These are phyloP conservation scores for Brassica incana DNA, from an alignment of 345 rosid species.

Conservation along the genomic window DNA sequence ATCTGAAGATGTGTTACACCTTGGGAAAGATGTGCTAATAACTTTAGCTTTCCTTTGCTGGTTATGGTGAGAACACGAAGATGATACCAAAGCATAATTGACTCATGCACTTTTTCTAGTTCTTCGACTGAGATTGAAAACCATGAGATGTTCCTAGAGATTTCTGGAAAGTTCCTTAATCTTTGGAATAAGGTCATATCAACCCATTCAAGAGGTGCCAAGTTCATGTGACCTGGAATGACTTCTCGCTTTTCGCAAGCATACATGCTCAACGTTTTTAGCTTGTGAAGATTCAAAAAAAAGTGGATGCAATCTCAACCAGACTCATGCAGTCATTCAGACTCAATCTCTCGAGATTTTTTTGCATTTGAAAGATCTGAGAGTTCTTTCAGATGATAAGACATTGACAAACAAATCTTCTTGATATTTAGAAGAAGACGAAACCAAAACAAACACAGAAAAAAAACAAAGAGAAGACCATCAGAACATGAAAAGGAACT, in stretches of 20 bases:
- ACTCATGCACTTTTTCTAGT: neutral
- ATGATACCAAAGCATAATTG: neutral
- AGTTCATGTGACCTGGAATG: neutral
- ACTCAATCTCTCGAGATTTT: neutral
- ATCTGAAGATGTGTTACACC: neutral
- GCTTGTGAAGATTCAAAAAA: neutral
- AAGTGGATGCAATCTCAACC: neutral
- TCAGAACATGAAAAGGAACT: neutral
- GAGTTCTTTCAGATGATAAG: neutral
- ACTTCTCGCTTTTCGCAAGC: neutral
- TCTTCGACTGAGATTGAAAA: neutral
- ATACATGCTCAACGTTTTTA: neutral
- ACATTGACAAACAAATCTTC: neutral
- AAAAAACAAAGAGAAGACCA: neutral
- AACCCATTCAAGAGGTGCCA: neutral
- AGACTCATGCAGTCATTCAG: neutral
- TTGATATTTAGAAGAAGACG: neutral
- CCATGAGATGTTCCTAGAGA: neutral
- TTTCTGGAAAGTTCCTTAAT: neutral
- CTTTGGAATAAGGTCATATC: neutral
- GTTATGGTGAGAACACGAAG: neutral
- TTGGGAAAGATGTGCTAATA: neutral
- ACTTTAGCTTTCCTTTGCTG: neutral
- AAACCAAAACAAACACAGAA: neutral
- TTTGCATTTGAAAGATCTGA: neutral